phyloP scores from a whole-genome alignment of 345 rosid species.

The Geranium rotundifolium region DNA sequence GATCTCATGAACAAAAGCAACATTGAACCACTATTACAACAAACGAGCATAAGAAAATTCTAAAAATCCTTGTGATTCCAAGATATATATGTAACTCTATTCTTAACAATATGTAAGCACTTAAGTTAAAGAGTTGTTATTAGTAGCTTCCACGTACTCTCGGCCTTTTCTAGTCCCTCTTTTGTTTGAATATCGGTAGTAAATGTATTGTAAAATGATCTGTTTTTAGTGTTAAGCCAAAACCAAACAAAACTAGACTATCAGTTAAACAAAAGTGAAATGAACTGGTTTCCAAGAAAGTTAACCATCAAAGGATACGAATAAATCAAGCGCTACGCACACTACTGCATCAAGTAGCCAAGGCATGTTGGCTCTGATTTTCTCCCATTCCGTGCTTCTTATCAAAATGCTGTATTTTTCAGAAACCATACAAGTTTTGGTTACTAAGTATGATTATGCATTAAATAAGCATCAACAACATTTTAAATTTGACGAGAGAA shows the following conservation, averaged over 20 bases:
- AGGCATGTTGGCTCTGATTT: constrained; percentile 67
- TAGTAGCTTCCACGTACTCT: constrained; percentile 32
- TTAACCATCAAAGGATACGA: constrained; percentile 54
- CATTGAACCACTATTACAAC: no score
- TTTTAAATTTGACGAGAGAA: no score
- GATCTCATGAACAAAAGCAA: no score
- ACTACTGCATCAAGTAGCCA: constrained; percentile 90
- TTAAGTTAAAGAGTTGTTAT: constrained; percentile 25
- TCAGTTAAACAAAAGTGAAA: neutral
- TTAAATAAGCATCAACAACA: neutral
- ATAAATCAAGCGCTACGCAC: constrained; percentile 74
- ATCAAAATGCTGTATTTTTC: constrained; percentile 53
- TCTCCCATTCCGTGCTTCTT: constrained; percentile 75
- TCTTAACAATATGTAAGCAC: no score
- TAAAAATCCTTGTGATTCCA: no score
- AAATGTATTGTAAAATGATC: constrained; percentile 85
- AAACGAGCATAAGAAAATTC: no score
- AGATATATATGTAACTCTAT: no score
- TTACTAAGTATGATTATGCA: no score
- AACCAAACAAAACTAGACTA: neutral
- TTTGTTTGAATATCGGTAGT: constrained; percentile 42
- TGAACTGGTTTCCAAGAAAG: neutral
- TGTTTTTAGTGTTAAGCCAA: constrained; percentile 28
- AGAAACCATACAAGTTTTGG: no score
- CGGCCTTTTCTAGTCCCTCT: constrained; percentile 6